A percentile compares a stretch with the other conserved stretches of the same genome.
phyloP scores from a whole-genome alignment of 2,329 filamentous ascomycete genomes.

The Sporothrix mexicana region DNA sequence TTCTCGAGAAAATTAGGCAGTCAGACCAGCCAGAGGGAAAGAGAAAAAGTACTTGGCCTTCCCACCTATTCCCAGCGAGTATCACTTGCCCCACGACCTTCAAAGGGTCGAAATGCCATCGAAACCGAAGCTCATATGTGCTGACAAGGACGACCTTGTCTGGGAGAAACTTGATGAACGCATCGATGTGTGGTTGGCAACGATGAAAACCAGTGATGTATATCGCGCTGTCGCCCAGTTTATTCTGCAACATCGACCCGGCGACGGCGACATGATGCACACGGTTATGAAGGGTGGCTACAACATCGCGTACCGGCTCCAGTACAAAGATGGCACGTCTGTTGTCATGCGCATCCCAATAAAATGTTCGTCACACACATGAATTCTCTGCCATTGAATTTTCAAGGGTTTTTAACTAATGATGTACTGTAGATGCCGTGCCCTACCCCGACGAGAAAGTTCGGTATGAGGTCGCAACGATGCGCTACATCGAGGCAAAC shows the following conservation, averaged over 20 bases:
- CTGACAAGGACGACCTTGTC: conserved; percentile 19
- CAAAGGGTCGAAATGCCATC: no score
- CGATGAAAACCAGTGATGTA: background rate
- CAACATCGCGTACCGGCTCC: conserved; percentile 43
- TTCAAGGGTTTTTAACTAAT: no score
- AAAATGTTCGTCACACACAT: background rate
- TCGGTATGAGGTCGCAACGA: conserved; percentile 45
- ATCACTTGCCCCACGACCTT: no score
- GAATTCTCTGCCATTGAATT: no score
- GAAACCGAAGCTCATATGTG: no score
- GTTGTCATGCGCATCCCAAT: conserved; percentile 42
- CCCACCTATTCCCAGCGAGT: no score
- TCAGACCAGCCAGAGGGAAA: no score
- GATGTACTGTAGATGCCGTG: background rate
- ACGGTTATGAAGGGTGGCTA: conserved; percentile 42
- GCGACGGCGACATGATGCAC: conserved; percentile 41
- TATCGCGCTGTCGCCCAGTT: background rate
- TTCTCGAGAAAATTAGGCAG: no score
- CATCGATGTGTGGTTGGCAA: background rate
- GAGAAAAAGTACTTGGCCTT: no score
- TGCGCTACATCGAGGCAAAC: conserved; percentile 44
- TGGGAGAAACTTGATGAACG: conserved; percentile 16
- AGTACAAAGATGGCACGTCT: conserved; percentile 45
- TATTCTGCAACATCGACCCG: conserved; percentile 22
- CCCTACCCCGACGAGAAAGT: conserved; percentile 45